Evolutionary conservation across 805 yeast species (phyloP).

Genomic region (Yarrowia alimentaria): DNA sequence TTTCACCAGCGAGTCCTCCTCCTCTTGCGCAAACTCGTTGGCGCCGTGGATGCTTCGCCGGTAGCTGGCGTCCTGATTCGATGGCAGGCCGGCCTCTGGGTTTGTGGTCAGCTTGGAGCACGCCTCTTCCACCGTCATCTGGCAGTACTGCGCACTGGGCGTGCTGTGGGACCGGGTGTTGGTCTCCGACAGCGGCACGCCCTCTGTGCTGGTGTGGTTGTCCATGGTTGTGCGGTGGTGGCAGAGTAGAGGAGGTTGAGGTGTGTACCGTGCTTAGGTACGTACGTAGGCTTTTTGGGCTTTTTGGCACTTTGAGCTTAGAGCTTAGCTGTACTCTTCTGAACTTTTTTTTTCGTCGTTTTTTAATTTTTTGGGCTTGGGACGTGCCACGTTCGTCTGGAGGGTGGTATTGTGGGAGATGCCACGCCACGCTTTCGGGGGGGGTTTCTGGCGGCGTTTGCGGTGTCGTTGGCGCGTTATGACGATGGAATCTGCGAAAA

Average conservation of each 20-base stretch:
- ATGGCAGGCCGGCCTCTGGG: conserved; percentile 56
- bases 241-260: not conserved
- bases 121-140: conserved; percentile 64
- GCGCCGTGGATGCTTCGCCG: conserved; percentile 75
- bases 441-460: too few relatives aligned
- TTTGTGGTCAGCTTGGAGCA: conserved; percentile 62
- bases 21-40: conserved; percentile 75
- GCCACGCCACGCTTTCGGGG: too few relatives aligned
- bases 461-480: too few relatives aligned
- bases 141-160: conserved; percentile 66
- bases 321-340: too few relatives aligned
- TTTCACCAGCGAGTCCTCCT: conserved; percentile 65
- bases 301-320: too few relatives aligned
- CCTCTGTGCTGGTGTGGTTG: conserved; percentile 24
- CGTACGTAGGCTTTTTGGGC: too few relatives aligned
- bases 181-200: conserved; percentile 27
- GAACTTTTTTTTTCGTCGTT: too few relatives aligned
- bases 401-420: too few relatives aligned
- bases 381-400: too few relatives aligned
- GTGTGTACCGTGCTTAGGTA: too few relatives aligned
- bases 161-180: conserved; percentile 35
- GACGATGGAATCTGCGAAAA: too few relatives aligned
- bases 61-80: conserved; percentile 65
- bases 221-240: conserved; percentile 15
- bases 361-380: too few relatives aligned